Evolutionary conservation across 805 yeast genomes (phyloP).

Genomic region (Metschnikowia cerradonensis): DNA sequence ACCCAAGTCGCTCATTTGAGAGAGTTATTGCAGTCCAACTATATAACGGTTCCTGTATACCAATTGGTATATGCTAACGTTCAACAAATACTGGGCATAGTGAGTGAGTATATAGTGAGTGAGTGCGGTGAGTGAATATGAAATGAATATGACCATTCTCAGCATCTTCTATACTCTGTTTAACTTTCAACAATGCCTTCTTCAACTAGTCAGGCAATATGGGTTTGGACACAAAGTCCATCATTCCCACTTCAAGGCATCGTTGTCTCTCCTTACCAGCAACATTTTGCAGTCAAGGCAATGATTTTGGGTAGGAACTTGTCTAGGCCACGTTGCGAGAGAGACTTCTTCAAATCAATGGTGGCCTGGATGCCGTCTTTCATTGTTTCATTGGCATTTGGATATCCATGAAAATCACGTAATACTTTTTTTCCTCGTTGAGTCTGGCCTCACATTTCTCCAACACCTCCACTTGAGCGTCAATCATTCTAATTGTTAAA

Average conservation of each 20-base stretch:
- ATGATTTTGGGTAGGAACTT: constrained; percentile 35
- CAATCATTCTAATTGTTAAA: no score
- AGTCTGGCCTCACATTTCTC: constrained; percentile 29
- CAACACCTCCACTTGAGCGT: constrained; percentile 31
- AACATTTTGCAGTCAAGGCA: constrained; percentile 51
- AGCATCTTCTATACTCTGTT: neutral
- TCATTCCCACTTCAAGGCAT: constrained; percentile 49
- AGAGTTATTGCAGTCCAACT: no score
- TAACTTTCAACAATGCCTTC: constrained; percentile 26
- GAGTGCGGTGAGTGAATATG: no score
- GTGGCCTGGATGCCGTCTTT: constrained; percentile 56
- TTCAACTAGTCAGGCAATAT: constrained; percentile 44
- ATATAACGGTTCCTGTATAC: no score
- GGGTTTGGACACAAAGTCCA: constrained; percentile 51
- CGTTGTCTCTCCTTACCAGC: constrained; percentile 49
- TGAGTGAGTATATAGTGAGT: no score
- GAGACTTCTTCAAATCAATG: constrained; percentile 31
- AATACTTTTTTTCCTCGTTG: constrained; percentile 34
- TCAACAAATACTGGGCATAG: no score
- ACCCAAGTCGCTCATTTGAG: no score
- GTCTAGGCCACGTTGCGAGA: constrained; percentile 18
- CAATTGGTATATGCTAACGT: no score
- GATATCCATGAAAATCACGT: constrained; percentile 53
- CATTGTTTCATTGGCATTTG: constrained; percentile 50
- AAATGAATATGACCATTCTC: no score